Percentiles rank a stretch among this genome's conserved stretches.
phyloP scores from a whole-genome alignment of 306 rosid species.

The Chamaecrista fasciculata region DNA sequence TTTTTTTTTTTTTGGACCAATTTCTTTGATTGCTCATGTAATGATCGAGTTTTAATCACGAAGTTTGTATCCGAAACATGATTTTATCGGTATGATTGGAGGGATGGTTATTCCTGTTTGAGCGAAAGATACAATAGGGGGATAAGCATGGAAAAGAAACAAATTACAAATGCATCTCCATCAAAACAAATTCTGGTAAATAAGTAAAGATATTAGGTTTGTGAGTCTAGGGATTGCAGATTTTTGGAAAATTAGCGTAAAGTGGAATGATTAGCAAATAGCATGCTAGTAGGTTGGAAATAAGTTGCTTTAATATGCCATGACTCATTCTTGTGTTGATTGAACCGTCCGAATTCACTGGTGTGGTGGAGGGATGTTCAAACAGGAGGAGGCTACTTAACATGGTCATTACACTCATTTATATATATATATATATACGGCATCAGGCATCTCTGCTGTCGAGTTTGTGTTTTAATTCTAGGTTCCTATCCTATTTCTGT shows the following conservation, averaged over 20 bases:
- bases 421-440: too few species aligned
- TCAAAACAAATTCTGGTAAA: not conserved
- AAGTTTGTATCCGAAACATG: not conserved
- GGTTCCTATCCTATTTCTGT: constrained; percentile 4
- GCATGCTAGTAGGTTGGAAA: not conserved
- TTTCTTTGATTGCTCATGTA: too few species aligned
- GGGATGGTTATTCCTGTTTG: not conserved
- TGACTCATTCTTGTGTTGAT: not conserved
- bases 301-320: not conserved
- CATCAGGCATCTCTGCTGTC: not conserved
- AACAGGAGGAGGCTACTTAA: not conserved
- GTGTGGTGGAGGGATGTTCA: not conserved
- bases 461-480: constrained; percentile 6
- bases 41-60: too few species aligned
- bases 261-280: not conserved
- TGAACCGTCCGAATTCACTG: not conserved
- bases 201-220: not conserved
- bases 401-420: not conserved
- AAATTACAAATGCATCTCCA: not conserved
- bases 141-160: not conserved
- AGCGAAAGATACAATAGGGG: not conserved
- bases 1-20: too few species aligned
- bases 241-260: not conserved
- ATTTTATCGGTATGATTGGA: not conserved
- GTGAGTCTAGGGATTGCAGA: not conserved